Base-by-base conservation (phyloP, 805 yeast species). In the Zygosaccharomyces bailii region DNA sequence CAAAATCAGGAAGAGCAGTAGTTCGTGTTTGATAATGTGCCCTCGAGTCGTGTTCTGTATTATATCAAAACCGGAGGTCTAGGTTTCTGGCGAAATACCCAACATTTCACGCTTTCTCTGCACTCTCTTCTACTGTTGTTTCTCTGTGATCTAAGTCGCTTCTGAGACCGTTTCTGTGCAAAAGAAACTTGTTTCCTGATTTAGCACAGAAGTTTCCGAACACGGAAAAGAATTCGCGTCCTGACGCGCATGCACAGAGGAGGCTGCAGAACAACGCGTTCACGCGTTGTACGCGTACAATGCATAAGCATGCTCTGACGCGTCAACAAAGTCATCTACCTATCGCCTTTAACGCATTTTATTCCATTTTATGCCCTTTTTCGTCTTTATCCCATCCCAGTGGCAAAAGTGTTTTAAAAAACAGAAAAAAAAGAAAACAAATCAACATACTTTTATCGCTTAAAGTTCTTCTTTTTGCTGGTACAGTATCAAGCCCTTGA, bases 1-100 rank as follows among this genome's bases (percentile, higher is more conserved):
- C 25, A n/a, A n/a, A n/a, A 27, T 7, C 13, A 27, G 8, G 31
- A 13, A 27, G 13, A 27, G 13, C 14, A 4, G 31, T 27, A 16
- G 31, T 27, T 27, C 31, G 31, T 27, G 31, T 27, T 27, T 27
- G 31, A 27, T 27, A 27, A n/a, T 27, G 31, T n/a, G 25, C 25
- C 13, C 13, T 13, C 14, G 14, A 27, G 31, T n/a, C 6, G 31
- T 27, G 31, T 27, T 27, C 13, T 10, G 16, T 27, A n/a, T 7
- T 27, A 27, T 27, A 27, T 27, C 14, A 27, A 27, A 27, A 27
- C 14, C 13, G 31, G 31, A 27, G 31, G 31, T 27, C 31, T 27
- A 27, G 31, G 31, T 27, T 27, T 27, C 31, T n/a, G 14, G 31
- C 31, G 31, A 27, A 27, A 27, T 27, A n/a, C 14, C 10, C 11